Evolutionary conservation across 139 green algal genomes (phyloP).

Genomic region (Micractinium conductrix): DNA sequence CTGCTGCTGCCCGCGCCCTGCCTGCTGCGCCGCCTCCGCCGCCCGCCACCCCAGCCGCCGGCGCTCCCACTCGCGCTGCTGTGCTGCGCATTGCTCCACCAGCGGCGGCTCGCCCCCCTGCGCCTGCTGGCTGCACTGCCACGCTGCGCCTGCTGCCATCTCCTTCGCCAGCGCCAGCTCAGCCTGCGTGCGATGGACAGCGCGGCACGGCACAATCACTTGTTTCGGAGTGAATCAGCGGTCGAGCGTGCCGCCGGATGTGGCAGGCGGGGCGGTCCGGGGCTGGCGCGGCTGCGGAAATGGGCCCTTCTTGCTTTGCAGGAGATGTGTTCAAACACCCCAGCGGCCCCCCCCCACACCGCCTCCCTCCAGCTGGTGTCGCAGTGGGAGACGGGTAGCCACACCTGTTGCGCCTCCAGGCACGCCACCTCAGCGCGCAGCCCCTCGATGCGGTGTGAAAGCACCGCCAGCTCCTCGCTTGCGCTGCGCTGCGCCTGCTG

Average conservation of each 20-base stretch:
- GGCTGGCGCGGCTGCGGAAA: neutral
- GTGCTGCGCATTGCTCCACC: neutral
- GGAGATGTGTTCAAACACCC: too few species aligned
- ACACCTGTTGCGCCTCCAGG: neutral
- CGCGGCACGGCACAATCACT: too few species aligned
- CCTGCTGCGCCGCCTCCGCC: neutral
- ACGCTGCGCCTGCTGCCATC: neutral
- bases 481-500: neutral
- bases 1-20: neutral
- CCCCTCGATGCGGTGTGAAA: neutral
- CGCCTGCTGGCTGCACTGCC: neutral
- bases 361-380: neutral
- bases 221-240: too few species aligned
- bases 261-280: too few species aligned
- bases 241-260: too few species aligned
- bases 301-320: too few species aligned
- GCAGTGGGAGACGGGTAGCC: neutral
- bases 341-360: too few species aligned
- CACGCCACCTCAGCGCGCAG: neutral
- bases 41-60: neutral
- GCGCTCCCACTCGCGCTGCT: constrained; percentile 3
- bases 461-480: neutral
- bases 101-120: neutral
- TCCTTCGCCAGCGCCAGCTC: too few species aligned
- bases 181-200: too few species aligned